Base-by-base conservation (phyloP, 176 grass and related monocot genomes). In the Avena insularis region DNA sequence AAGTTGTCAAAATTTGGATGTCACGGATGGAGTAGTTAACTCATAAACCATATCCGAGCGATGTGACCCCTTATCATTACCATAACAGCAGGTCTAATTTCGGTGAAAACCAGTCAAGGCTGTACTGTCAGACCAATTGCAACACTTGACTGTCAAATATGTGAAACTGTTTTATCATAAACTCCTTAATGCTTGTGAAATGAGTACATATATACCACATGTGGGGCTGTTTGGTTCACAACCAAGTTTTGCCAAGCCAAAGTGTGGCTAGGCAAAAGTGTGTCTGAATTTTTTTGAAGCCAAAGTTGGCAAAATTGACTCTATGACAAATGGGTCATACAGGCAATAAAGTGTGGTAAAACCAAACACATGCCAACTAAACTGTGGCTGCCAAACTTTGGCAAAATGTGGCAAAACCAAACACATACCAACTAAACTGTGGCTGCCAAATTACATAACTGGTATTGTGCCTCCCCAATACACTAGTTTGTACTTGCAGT, bases 101-200 rank as follows among this genome's bases (percentile, higher is more conserved):
- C 9, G 33, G 76, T 70, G 35, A 60, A 53, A 35, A 59, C 54
- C 31, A 59, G 53, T 40, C 10, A 59, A 21, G 29, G 60, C 54
- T 68, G 9, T 84, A 48, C 53, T 53, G 63, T 36, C 13, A 6
- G 13, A 46, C 17, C 55, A 20, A 36, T 19, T 46, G 51, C 79
- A 65, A 46, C 8, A 68, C 13, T 69, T 17, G 47, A 67, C 15
- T 8, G 47, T 16, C 2, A 79, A 67, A 78, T 40, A 55, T 60
- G 9, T 47, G 5, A 27, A 72, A 58, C 53, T 27, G 6, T 51
- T 35, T 5, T 50, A 48, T 13, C 54, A 75, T 59, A 78, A 4
- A 79, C 21, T 59, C 75, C 13, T 15, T 83, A 68, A 31, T 54
- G 12, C 13, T 53, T 69, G 49, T 35, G 40, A 71, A 82, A 82